Percentiles rank a stretch among this genome's conserved stretches.
Evolutionary conservation across 805 yeast species (phyloP).

Genomic region (Metschnikowia shivogae): DNA sequence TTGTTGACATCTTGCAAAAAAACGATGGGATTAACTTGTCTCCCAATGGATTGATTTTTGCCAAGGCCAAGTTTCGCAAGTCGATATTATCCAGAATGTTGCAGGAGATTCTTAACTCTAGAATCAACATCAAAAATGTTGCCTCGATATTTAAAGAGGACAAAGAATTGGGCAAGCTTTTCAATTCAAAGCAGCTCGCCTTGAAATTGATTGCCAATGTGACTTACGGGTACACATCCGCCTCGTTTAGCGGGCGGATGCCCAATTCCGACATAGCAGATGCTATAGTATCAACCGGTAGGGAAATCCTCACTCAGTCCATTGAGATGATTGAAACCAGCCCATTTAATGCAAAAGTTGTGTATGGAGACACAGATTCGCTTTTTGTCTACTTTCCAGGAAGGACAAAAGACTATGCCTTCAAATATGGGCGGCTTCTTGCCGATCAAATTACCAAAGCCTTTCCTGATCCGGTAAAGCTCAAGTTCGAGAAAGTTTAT

Average conservation of each 20-base stretch:
- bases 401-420: slow-evolving; percentile 70
- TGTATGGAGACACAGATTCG: slow-evolving; percentile 96
- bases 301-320: slow-evolving; percentile 76
- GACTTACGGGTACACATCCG: slow-evolving; percentile 93
- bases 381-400: slow-evolving; percentile 90
- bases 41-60: slow-evolving; percentile 85
- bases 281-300: slow-evolving; percentile 84
- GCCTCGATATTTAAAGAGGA: slow-evolving; percentile 51
- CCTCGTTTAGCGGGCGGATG: slow-evolving; percentile 95
- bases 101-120: slow-evolving; percentile 71
- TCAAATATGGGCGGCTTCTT: slow-evolving; percentile 65
- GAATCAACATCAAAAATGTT: slow-evolving; percentile 74
- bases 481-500: slow-evolving; percentile 91
- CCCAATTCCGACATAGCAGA: slow-evolving; percentile 95
- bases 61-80: slow-evolving; percentile 58
- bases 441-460: slow-evolving; percentile 56
- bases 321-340: slow-evolving; percentile 62
- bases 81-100: slow-evolving; percentile 82
- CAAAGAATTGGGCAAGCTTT: slow-evolving; percentile 47
- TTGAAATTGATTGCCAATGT: slow-evolving; percentile 90
- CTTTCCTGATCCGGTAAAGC: slow-evolving; percentile 76
- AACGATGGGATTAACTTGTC: slow-evolving; percentile 56
- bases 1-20: slow-evolving; percentile 48
- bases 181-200: slow-evolving; percentile 79
- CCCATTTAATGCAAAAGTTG: slow-evolving; percentile 84